phyloP scores from a whole-genome alignment of 768 basidiomycete species.

The Rhizopogon vesiculosus region DNA sequence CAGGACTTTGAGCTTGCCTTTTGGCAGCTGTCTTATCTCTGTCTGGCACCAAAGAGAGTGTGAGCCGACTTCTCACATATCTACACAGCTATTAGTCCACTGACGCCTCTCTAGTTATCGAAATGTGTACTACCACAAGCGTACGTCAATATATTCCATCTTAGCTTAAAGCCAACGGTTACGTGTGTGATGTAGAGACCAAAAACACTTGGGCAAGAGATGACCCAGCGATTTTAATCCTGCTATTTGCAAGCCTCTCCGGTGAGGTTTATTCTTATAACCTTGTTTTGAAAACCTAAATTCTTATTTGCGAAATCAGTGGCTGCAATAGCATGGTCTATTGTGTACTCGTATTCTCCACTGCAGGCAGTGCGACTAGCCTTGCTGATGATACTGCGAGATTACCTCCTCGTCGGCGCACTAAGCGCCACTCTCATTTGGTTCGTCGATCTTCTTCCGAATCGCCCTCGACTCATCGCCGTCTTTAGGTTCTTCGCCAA shows the following conservation, averaged over 20 bases:
- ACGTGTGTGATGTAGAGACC: slow-evolving; percentile 58
- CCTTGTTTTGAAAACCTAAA: background rate
- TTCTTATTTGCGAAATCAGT: slow-evolving; percentile 36
- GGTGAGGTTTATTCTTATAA: slow-evolving; percentile 36
- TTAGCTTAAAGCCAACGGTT: background rate
- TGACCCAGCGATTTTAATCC: slow-evolving; percentile 90
- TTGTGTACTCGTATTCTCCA: slow-evolving; percentile 68
- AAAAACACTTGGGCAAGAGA: slow-evolving; percentile 99
- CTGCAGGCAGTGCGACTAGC: slow-evolving; percentile 59
- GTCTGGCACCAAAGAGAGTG: slow-evolving; percentile 90
- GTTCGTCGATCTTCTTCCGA: slow-evolving; percentile 33
- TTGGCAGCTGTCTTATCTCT: slow-evolving; percentile 94
- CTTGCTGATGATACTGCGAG: slow-evolving; percentile 80
- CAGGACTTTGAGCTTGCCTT: slow-evolving; percentile 97
- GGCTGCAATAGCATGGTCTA: slow-evolving; percentile 79
- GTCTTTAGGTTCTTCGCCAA: slow-evolving; percentile 62
- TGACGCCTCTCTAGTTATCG: slow-evolving; percentile 58
- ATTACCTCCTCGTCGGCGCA: slow-evolving; percentile 80
- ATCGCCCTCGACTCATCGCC: slow-evolving; percentile 10
- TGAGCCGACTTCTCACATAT: slow-evolving; percentile 31
- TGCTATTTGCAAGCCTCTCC: slow-evolving; percentile 74
- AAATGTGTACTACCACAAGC: slow-evolving; percentile 97
- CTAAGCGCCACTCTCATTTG: slow-evolving; percentile 72
- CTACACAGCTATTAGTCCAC: background rate
- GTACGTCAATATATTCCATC: slow-evolving; percentile 31